Evolutionary conservation across 768 basidiomycete species (phyloP).

Genomic region (Candolleomyces eurysporus): DNA sequence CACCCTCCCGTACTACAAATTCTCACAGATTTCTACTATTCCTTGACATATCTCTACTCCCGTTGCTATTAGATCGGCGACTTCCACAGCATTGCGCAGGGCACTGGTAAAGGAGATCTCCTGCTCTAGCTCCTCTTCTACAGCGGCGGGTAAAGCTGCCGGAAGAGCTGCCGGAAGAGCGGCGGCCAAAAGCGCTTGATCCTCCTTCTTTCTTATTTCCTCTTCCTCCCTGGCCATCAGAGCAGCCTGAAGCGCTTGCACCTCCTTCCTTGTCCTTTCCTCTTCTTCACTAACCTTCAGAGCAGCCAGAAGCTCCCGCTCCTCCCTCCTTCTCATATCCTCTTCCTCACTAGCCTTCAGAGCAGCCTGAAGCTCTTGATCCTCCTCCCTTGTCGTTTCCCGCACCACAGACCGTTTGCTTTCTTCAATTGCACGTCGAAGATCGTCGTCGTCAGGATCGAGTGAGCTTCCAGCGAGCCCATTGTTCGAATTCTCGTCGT

Average conservation of each 20-base stretch:
- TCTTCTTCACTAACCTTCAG: constrained; percentile 89
- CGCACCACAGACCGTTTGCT: constrained; percentile 72
- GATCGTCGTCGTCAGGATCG: constrained; percentile 75
- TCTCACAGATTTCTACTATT: too few species aligned
- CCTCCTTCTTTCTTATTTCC: constrained; percentile 70
- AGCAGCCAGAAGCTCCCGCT: constrained; percentile 76
- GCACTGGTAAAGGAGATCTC: too few species aligned
- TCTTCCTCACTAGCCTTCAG: constrained; percentile 86
- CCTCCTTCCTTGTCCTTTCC: constrained; percentile 48
- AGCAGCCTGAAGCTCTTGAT: constrained; percentile 82
- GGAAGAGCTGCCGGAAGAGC: too few species aligned
- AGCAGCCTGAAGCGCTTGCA: constrained; percentile 81
- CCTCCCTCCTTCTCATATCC: constrained; percentile 70
- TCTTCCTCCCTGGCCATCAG: constrained; percentile 88
- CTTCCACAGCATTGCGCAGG: too few species aligned
- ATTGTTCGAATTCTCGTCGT: constrained; percentile 28
- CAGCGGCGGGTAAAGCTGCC: too few species aligned
- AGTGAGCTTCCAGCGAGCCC: constrained; percentile 27
- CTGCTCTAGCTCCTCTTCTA: too few species aligned
- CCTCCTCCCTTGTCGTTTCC: constrained; percentile 72
- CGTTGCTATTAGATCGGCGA: too few species aligned
- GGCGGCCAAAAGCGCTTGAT: constrained; percentile 16
- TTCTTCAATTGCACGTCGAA: constrained; percentile 84
- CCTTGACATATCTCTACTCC: too few species aligned
- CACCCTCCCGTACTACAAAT: too few species aligned